Base-by-base conservation (phyloP, 1,284 basidiomycete genomes). In the Sporisorium graminicola region DNA sequence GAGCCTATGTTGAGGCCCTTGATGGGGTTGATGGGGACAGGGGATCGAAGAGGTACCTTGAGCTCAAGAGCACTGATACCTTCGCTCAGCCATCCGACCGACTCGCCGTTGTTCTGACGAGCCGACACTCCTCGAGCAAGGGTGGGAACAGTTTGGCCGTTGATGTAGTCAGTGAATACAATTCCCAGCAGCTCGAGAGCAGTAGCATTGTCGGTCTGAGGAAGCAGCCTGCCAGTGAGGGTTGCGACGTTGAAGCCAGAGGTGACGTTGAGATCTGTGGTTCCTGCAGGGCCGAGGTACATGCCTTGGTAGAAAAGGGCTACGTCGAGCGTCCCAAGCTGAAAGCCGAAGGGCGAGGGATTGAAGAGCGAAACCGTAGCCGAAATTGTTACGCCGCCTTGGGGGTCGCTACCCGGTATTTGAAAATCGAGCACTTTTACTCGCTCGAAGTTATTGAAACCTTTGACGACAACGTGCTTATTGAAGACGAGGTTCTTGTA, bases 91-190 rank as follows among this genome's bases (percentile, higher is more conserved):
- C 92, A 93, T 16, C 89, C 89, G 65, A 93, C 89, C 16, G 86
- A 80, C 14, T 89, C 78, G 90, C 91, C 58, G 83, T 75, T 80
- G 89, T 91, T 18, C 88, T 83, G 24, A 88, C 89, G 33, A 89
- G 91, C 78, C 84, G 65, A 74, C 5, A 77, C 84, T 40, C 92
- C 92, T 5, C 86, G 87, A 2, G 91, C 92, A 63, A 90, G 79
- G 42, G 92, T 90, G 5, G 87, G 88, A 1, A 91, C 89, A 12
- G 83, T 85, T 42, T 90, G 89, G 22, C 90, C 89, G 79, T 93
- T 93, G 77, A 93, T 87, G 85, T 92, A 93, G 58, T 89, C 89
- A 16, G 91, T 92, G 84, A 93, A 93, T 47, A 93, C 86, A 63
- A 89, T 82, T 3, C 91, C 91, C 55, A 92, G 86, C 18, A 86